Conservation (phyloP, 2,329 filamentous ascomycete genomes). For the Basipetospora chlamydospora region DNA sequence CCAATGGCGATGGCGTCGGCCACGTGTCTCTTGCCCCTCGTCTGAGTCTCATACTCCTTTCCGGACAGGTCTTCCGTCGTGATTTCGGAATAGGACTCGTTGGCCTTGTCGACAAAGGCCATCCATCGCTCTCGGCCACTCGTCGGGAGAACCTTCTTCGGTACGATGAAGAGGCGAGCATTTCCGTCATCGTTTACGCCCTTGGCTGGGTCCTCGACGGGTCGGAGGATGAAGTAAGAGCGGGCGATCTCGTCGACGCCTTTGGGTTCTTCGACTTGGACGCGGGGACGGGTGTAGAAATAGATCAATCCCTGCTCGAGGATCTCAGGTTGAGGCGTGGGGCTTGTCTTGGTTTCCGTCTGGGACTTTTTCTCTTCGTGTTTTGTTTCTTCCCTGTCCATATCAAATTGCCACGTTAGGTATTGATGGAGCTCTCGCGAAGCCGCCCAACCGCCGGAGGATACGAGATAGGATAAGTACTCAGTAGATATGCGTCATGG, state of each 20-base stretch:
- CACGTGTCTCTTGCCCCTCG: slow-evolving; percentile 50
- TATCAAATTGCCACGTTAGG: neutral
- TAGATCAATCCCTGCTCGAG: slow-evolving; percentile 84
- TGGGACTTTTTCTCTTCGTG: neutral
- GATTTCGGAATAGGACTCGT: slow-evolving; percentile 51
- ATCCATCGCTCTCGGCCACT: slow-evolving; percentile 58
- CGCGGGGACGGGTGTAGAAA: slow-evolving; percentile 73
- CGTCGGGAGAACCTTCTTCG: slow-evolving; percentile 70
- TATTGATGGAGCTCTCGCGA: too few relatives aligned
- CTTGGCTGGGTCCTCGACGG: slow-evolving; percentile 49
- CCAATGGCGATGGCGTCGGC: slow-evolving; percentile 62
- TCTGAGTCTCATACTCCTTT: slow-evolving; percentile 62
- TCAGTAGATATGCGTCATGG: neutral
- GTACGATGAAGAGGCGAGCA: slow-evolving; percentile 60
- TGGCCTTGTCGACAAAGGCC: slow-evolving; percentile 67
- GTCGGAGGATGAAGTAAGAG: slow-evolving; percentile 66
- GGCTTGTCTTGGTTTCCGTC: neutral
- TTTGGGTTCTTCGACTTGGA: slow-evolving; percentile 56
- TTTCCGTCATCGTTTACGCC: slow-evolving; percentile 47
- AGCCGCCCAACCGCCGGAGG: neutral
- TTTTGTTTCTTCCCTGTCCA: neutral
- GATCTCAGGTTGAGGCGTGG: slow-evolving; percentile 18
- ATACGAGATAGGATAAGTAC: neutral
- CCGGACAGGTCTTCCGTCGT: slow-evolving; percentile 56
- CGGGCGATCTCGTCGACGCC: slow-evolving; percentile 59